Evolutionary conservation across 495 filamentous ascomycete species (phyloP), one percentile per base, ranked within the genome.

Genomic region (Cercophora sp.): DNA sequence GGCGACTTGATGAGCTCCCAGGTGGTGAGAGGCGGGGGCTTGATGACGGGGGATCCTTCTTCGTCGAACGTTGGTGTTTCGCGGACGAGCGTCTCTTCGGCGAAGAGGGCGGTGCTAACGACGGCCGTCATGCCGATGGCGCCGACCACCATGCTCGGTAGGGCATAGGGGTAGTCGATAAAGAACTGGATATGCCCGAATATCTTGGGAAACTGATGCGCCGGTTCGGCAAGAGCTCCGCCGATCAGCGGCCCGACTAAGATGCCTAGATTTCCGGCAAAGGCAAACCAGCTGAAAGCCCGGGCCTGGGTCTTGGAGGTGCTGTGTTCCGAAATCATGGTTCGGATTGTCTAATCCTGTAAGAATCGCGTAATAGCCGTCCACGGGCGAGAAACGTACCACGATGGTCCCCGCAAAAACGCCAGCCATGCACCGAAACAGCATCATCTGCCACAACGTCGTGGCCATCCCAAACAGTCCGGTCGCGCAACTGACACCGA

Each of bases 251-350:
- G 84, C 0, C 86, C 86, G 4, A 86, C 29, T 56, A 86, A 79
- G 20, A 88, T 80, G n/a, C 86, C 86, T 16, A 88, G 2, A 57
- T 88, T 87, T 20, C 81, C 77, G 3, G 71, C 69, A 55, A 89
- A 86, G 16, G 84, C 81, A 58, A 88, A 89, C 72, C 80, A 85
- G 58, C 81, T 82, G 63, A 89, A 89, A 9, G 84, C 81, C 20
- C 75, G 66, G 1, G 85, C 86, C 63, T 88, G 84, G 1, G 81
- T 86, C 59, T 74, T 75, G 20, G 73, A 62, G 4, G 83, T 85
- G 66, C 79, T 84, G 60, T 6, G n/a, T n/a, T n/a, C n/a, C n/a
- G n/a, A n/a, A n/a, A n/a, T n/a, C n/a, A n/a, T n/a, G n/a, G n/a
- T n/a, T n/a, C n/a, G n/a, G n/a, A n/a, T n/a, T n/a, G n/a, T n/a